Percentiles rank a stretch among this genome's conserved stretches.
Evolutionary conservation across 2,329 filamentous ascomycete species (phyloP).

Genomic region (Colletotrichum sp.): DNA sequence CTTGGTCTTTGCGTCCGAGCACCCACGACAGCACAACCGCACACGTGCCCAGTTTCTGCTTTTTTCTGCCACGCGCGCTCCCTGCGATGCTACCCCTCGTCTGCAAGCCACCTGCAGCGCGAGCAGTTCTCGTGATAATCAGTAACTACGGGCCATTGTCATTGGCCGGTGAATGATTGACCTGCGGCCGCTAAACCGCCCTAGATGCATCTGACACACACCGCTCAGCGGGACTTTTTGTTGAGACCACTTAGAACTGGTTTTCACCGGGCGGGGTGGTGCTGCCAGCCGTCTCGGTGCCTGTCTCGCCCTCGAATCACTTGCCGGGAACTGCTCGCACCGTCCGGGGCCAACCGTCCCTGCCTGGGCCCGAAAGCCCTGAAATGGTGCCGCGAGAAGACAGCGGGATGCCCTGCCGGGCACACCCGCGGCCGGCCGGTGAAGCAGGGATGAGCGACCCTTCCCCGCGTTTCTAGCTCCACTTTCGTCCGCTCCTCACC

Average conservation of each 20-base stretch:
- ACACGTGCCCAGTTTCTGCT: slow-evolving; percentile 13
- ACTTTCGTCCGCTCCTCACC: background rate
- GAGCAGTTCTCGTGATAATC: slow-evolving; percentile 12
- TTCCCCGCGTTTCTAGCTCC: slow-evolving; percentile 9
- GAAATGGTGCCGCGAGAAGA: background rate
- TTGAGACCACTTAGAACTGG: slow-evolving; percentile 11
- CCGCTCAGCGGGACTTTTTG: slow-evolving; percentile 17
- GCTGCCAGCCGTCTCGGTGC: background rate
- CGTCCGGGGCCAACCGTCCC: background rate
- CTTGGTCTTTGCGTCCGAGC: background rate
- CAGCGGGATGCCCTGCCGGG: background rate
- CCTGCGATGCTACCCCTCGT: slow-evolving; percentile 8
- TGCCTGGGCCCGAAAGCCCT: background rate
- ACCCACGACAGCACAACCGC: background rate
- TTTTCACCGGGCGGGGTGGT: background rate
- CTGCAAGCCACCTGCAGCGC: slow-evolving; percentile 22
- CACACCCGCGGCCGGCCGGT: slow-evolving; percentile 2
- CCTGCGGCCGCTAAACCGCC: slow-evolving; percentile 16
- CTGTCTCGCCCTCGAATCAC: background rate
- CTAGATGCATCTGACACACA: slow-evolving; percentile 22
- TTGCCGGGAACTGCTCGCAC: background rate
- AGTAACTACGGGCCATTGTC: background rate
- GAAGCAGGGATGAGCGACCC: background rate
- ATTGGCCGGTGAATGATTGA: background rate
- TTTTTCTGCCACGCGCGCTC: slow-evolving; percentile 7